Evolutionary conservation across 208 protist genomes (phyloP).

Genomic region (Lotmaria passim): DNA sequence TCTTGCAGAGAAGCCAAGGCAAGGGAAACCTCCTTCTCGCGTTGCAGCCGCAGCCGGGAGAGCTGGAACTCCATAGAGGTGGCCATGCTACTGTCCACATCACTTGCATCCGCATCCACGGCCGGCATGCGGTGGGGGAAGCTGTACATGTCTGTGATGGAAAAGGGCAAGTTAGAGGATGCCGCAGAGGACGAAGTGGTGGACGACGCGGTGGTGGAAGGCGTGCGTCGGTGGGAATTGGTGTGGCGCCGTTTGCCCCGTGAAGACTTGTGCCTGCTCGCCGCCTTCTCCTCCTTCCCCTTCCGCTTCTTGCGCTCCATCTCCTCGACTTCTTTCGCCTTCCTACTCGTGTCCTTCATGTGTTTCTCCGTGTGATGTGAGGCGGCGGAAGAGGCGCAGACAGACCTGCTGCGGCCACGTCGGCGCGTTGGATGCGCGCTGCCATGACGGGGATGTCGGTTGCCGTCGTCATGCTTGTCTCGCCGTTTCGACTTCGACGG

Average conservation of each 20-base stretch:
- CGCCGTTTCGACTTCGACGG: background rate
- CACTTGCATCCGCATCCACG: conserved; percentile 13
- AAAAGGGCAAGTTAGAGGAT: background rate
- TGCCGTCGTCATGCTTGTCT: background rate
- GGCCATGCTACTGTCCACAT: conserved; percentile 31
- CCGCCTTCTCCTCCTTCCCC: background rate
- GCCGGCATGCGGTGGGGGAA: background rate
- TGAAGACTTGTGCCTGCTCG: background rate
- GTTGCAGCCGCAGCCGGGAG: conserved; percentile 23
- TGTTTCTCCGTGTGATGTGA: background rate
- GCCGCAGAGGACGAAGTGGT: background rate
- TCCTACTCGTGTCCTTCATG: background rate
- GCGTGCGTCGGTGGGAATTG: background rate
- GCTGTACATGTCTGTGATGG: background rate
- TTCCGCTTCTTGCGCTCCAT: background rate
- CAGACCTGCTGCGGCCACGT: background rate
- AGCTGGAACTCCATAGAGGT: conserved; percentile 39
- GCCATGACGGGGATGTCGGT: background rate
- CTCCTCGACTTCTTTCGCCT: background rate
- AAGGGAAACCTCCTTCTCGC: conserved; percentile 12
- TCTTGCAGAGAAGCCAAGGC: background rate
- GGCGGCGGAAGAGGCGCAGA: background rate
- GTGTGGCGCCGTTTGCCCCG: background rate
- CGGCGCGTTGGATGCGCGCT: background rate
- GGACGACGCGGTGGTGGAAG: background rate